Evolutionary conservation across 345 rosid species (phyloP).

Genomic region (Syzygium grande): DNA sequence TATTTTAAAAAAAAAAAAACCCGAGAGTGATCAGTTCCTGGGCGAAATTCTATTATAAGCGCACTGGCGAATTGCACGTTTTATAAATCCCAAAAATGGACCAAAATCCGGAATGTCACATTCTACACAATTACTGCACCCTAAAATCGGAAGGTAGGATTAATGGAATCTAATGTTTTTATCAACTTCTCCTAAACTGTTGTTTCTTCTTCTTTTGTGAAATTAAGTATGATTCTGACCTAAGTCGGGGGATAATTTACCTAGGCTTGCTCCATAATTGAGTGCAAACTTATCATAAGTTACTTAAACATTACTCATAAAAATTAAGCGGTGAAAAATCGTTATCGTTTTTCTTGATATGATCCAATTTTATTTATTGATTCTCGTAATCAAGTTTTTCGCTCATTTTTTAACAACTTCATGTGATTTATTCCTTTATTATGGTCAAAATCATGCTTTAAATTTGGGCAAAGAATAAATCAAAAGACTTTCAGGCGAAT

Average conservation of each 20-base stretch:
- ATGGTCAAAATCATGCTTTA: neutral
- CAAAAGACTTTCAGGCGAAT: neutral
- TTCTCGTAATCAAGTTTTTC: neutral
- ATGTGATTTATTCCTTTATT: neutral
- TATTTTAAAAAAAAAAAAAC: too few relatives aligned
- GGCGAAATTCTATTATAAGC: too few relatives aligned
- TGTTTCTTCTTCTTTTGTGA: neutral
- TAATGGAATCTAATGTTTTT: neutral
- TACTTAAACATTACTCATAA: neutral
- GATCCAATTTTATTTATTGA: too few relatives aligned
- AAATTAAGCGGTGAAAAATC: neutral
- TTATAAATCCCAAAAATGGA: too few relatives aligned
- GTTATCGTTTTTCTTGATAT: neutral
- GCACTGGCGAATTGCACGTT: too few relatives aligned
- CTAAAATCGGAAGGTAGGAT: neutral
- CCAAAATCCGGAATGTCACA: too few relatives aligned
- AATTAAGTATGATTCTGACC: neutral
- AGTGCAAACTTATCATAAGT: neutral
- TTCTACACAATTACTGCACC: neutral
- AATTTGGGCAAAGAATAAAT: neutral
- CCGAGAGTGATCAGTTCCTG: too few relatives aligned
- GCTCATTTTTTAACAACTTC: neutral
- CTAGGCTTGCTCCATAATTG: neutral
- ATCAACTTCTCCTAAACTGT: neutral
- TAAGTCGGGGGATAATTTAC: neutral